Evolutionary conservation across 106 monocot genomes (phyloP), one percentile per base, ranked within the genome.

Genomic region (Dioscorea alata): DNA sequence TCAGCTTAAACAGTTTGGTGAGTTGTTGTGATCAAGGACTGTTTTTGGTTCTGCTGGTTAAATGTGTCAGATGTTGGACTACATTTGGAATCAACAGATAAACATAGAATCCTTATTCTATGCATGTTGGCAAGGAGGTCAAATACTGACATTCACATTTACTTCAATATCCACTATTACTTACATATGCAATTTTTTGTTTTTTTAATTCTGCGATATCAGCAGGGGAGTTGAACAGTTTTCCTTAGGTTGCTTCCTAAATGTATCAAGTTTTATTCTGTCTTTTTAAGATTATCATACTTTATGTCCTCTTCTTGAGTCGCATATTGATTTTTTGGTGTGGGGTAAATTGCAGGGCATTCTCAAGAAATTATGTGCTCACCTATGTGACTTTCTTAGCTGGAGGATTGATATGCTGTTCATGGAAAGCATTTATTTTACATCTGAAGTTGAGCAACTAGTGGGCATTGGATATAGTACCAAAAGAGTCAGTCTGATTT

Each of bases 321-420:
- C 58, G 32, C 69, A 51, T 87, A 80, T 84, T 88, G 80, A 88
- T 88, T 52, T 18, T 70, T 82, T 85, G 79, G 73, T 78, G 61
- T 92, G 88, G 69, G 66, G 85, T 79, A 83, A 84, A 90, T 85
- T 92, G 92, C 88, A 92, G 92, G 92, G 49, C 74, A 49, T 79
- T 67, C 76, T 79, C 75, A 70, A 85, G 82, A 88, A 88, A 65
- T 81, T 66, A 72, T 85, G 79, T 82, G 78, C 80, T 83, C 82
- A 75, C 57, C 63, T 88, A 32, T 87, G 75, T 84, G 73, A 78
- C 79, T 78, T 87, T 87, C 87, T 92, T 92, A 80, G 72, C 82
- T 85, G 92, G 91, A 82, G 81, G 79, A 78, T 74, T 76, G 49
- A 77, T 74, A 72, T 79, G 79, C 84, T 81, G 82, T 79, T 80